These are phyloP conservation scores for Entonaema liquescens DNA, from an alignment of 495 filamentous ascomycete genomes.

Conservation along the genomic window DNA sequence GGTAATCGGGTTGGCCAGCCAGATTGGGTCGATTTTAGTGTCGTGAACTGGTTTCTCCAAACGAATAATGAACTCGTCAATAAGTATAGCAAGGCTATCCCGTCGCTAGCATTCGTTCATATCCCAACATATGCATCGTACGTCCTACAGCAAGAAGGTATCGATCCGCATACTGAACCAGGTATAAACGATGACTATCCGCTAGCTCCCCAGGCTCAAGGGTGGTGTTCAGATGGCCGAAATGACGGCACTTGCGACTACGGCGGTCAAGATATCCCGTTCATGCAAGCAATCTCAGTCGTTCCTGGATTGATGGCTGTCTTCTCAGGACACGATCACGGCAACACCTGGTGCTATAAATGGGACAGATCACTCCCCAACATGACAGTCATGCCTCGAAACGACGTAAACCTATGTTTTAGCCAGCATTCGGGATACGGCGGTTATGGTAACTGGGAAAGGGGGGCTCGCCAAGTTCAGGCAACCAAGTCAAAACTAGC, in stretches of 20 bases:
- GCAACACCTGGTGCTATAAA: slow-evolving; percentile 69
- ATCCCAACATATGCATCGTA: slow-evolving; percentile 70
- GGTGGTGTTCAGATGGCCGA: slow-evolving; percentile 56
- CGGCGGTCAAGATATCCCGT: slow-evolving; percentile 67
- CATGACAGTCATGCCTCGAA: slow-evolving; percentile 44
- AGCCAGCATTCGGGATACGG: slow-evolving; percentile 77
- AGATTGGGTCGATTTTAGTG: slow-evolving; percentile 58
- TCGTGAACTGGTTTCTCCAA: slow-evolving; percentile 68
- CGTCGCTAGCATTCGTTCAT: slow-evolving; percentile 76
- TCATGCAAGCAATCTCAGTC: slow-evolving; percentile 69
- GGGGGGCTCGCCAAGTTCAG: slow-evolving; percentile 67
- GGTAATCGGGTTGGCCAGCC: slow-evolving; percentile 47
- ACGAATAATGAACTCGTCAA: slow-evolving; percentile 55
- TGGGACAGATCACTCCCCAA: slow-evolving; percentile 51
- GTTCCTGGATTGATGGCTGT: slow-evolving; percentile 67
- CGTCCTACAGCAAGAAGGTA: slow-evolving; percentile 56
- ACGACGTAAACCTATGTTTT: slow-evolving; percentile 66
- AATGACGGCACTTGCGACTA: slow-evolving; percentile 50
- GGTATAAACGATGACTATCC: slow-evolving; percentile 72
- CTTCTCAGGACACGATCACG: slow-evolving; percentile 77
- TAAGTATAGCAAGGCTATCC: slow-evolving; percentile 57
- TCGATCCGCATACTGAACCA: slow-evolving; percentile 58
- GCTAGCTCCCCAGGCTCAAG: slow-evolving; percentile 61
- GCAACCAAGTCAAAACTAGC: slow-evolving; percentile 51
- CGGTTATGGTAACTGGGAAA: slow-evolving; percentile 71